Percentiles rank a stretch among this genome's conserved stretches.
These are phyloP conservation scores for Boechera divaricarpa DNA, from an alignment of 345 rosid species.

Conservation along the genomic window DNA sequence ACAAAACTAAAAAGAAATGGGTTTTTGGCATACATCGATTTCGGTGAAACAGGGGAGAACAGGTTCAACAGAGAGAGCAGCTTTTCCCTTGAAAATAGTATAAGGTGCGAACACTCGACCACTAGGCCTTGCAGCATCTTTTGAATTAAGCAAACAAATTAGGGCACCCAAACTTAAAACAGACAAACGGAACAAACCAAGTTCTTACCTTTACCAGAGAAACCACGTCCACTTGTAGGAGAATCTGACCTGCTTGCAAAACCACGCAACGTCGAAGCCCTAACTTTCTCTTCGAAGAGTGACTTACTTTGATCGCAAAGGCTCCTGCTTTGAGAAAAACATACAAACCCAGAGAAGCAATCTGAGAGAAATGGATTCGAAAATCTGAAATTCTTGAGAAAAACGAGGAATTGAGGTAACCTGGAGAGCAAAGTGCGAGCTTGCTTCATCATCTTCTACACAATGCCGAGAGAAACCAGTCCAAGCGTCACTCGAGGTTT, in stretches of 20 bases:
- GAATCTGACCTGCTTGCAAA: conserved; percentile 49
- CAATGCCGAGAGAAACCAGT: conserved; percentile 2
- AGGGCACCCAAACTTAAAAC: background rate
- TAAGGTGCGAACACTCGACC: conserved; percentile 76
- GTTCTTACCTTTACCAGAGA: conserved; percentile 48
- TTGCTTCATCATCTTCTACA: conserved; percentile 49
- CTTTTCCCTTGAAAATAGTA: conserved; percentile 84
- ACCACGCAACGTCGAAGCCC: conserved; percentile 43
- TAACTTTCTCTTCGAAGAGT: conserved; percentile 37
- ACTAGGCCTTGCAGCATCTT: conserved; percentile 42
- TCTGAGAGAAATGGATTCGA: background rate
- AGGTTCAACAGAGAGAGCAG: conserved; percentile 80
- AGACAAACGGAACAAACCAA: background rate
- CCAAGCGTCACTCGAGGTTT: background rate
- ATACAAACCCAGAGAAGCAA: conserved; percentile 1
- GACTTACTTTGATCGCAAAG: conserved; percentile 41
- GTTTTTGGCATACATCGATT: conserved; percentile 51
- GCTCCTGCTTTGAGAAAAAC: conserved; percentile 46
- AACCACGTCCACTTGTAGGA: conserved; percentile 48
- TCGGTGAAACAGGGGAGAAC: conserved; percentile 68
- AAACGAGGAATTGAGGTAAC: conserved; percentile 27
- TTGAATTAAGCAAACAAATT: conserved; percentile 21
- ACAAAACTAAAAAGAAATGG: background rate
- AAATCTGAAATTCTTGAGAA: background rate
- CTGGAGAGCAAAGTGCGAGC: conserved; percentile 54